Evolutionary conservation across 345 rosid genomes (phyloP), one percentile per base, ranked within the genome.

Genomic region (Lepidium aucheri): DNA sequence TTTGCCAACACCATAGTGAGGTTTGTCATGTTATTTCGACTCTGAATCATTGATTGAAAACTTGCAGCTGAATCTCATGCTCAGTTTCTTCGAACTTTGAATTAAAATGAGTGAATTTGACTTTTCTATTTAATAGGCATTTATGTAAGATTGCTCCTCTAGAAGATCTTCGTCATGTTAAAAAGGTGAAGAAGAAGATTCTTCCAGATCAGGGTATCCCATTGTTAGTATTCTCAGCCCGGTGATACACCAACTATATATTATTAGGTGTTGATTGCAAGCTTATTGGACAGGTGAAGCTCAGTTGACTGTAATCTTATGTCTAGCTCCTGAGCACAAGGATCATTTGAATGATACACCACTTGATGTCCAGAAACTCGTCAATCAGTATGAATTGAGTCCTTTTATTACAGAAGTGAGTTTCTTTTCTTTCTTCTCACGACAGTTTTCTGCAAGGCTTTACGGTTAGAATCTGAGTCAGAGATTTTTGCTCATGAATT

Each of bases 331-430:
- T 60, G 81, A 82, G 34, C 7, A 55, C 6, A 39, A 73, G 49
- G 76, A 79, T 53, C 75, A 62, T 46, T 58, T 63, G 14, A 65
- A 63, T 32, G 66, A 24, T 77, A 52, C 86, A 44, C 83, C 88
- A 9, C 56, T 39, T n/a, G 79, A 77, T 63, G 68, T 89, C 47
- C 78, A 67, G 55, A 84, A 86, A 63, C 79, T 92, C 35, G 67
- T 84, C 11, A 64, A 75, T 67, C 81, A 88, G 58, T 78, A 84
- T 78, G 84, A 85, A 78, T 84, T 92, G 88, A 78, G 85, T 86
- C 84, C 90, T 79, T 87, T 87, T 77, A 65, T 81, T 54, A 73
- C 87, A 61, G 67, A 92, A 83, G 91, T 87, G 77, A 74, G 95
- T 83, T 67, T 68, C 56, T 61, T 66, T 74, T 75, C 32, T 63